phyloP scores from a whole-genome alignment of 2,329 filamentous ascomycete genomes.

The Corniculantispora saksenae region DNA sequence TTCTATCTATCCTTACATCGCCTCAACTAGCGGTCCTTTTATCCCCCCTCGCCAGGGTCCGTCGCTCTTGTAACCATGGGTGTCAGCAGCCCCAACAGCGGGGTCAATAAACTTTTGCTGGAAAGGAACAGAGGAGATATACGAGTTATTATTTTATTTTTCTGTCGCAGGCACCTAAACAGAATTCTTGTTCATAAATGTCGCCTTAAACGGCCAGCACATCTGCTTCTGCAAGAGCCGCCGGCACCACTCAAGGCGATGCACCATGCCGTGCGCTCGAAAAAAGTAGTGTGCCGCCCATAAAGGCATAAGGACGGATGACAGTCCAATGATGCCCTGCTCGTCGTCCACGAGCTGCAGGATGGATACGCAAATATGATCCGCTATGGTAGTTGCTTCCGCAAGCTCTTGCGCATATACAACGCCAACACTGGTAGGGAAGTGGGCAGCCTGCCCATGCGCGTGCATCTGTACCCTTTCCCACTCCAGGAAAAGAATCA shows the following conservation, averaged over 20 bases:
- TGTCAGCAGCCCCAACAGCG: too few species aligned
- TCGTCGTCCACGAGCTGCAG: not conserved
- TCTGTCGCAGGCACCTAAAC: not conserved
- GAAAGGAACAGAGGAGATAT: too few species aligned
- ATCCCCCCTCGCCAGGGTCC: too few species aligned
- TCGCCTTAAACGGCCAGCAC: not conserved
- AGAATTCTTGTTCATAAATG: not conserved
- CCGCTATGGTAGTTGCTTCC: not conserved
- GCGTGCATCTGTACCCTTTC: not conserved
- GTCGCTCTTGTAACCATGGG: too few species aligned
- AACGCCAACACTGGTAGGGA: too few species aligned
- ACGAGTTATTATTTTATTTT: too few species aligned
- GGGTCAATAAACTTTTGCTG: too few species aligned
- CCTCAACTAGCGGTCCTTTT: too few species aligned
- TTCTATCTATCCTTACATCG: too few species aligned
- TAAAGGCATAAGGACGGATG: not conserved
- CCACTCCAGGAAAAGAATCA: not conserved
- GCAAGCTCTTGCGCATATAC: not conserved
- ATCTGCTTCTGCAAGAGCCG: not conserved
- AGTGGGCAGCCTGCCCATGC: not conserved
- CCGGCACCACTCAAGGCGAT: not conserved
- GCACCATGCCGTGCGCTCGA: not conserved
- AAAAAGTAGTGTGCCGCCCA: not conserved
- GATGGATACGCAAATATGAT: not conserved
- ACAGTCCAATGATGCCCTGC: not conserved